A percentile compares a stretch with the other conserved stretches of the same genome.
phyloP scores from a whole-genome alignment of 1,139 yeast genomes.

The Candida sp. region DNA sequence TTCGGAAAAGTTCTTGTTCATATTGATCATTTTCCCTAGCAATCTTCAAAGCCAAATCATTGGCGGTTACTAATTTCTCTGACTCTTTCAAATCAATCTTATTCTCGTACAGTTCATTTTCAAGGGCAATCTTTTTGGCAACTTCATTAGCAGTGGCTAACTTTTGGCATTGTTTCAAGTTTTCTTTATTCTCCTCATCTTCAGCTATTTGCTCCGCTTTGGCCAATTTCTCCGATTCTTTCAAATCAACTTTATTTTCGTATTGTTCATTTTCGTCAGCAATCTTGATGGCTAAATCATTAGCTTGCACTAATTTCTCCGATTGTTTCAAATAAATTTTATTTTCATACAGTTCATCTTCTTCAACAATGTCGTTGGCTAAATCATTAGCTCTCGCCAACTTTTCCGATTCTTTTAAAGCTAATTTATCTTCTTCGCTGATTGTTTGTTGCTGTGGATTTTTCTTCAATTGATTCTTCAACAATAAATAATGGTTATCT shows the following conservation, averaged over 20 bases:
- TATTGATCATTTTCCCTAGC: not conserved
- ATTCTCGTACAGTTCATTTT: not conserved
- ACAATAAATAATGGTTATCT: not conserved
- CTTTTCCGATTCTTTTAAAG: conserved; percentile 1
- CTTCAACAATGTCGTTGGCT: not conserved
- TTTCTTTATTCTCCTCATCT: not conserved
- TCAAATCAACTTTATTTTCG: not conserved
- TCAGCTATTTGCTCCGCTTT: not conserved
- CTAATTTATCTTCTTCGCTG: not conserved
- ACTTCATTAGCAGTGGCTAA: not conserved
- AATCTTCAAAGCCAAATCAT: not conserved
- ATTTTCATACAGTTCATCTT: not conserved
- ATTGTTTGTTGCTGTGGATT: not conserved
- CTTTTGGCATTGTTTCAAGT: not conserved
- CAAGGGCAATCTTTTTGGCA: not conserved
- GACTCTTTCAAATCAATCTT: conserved; percentile 1
- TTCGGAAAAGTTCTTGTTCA: not conserved
- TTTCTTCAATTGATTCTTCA: not conserved
- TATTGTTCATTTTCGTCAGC: not conserved
- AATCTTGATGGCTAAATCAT: not conserved
- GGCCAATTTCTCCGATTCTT: conserved; percentile 1
- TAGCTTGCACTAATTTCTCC: not conserved
- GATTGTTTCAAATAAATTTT: not conserved
- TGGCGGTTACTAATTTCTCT: not conserved
- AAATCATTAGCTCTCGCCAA: not conserved